Evolutionary conservation across 2,329 filamentous ascomycete species (phyloP), one percentile per base, ranked within the genome.

Genomic region (Beauveria sp.): DNA sequence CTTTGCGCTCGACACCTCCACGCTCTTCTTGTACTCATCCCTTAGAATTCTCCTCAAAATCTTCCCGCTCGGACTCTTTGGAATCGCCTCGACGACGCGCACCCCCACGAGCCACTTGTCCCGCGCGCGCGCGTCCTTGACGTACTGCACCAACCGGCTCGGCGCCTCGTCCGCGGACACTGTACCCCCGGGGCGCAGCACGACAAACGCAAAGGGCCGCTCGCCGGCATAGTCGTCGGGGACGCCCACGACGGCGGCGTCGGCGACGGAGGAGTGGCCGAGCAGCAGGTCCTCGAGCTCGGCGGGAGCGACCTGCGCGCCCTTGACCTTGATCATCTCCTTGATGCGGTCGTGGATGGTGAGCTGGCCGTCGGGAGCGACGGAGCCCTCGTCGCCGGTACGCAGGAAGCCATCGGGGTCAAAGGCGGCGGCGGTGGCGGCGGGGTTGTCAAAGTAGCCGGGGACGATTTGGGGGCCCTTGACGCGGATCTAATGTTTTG

Each of bases 261-360:
- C 90, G 49, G 85, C 84, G n/a, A 95, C 90, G 12, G 81, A 79
- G 0, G 86, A 84, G 70, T 93, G 90, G 0, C 86, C 82, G 16
- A 96, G 83, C 5, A 96, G 79, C 68, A 91, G 88, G 1, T 89
- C 87, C 74, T 96, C 90, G 1, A 96, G 83, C 71, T 95, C 90
- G 2, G 90, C 90, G 0, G 90, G 90, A 0, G 90, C 89, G 24
- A 95, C 90, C 85, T 95, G 90, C 63, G 88, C 79, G 62, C 89
- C 90, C 85, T 91, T 75, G 40, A 77, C 74, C 67, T 81, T 81
- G 69, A 81, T 81, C 60, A 81, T 66, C 68, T 81, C 78, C 67
- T 78, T 78, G 56, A 76, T 67, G 38, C 91, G 84, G 70, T 95
- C 91, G 2, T 90, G 86, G 62, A 96, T 89, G 70, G 88, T 87